Percentiles rank a stretch among this genome's conserved stretches.
These are phyloP conservation scores for Coemansia sp. DNA, from an alignment of 192 early-diverging fungal genomes.

Conservation along the genomic window DNA sequence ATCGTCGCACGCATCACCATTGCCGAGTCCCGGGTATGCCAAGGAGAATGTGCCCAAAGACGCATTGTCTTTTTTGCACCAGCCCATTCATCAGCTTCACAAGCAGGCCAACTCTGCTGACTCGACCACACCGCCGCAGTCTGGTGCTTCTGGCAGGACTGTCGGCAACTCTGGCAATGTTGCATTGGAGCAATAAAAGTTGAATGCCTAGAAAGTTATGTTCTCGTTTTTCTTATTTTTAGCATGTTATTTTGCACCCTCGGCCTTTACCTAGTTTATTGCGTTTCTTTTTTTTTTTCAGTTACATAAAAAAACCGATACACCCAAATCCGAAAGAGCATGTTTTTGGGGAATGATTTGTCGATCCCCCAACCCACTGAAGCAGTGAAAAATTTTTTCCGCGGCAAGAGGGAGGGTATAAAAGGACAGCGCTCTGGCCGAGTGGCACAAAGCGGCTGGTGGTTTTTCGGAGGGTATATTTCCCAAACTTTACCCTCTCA, in stretches of 20 bases:
- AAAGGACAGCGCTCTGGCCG: constrained; percentile 7
- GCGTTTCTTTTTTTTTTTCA: not conserved
- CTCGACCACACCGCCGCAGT: constrained; percentile 33
- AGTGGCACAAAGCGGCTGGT: not conserved
- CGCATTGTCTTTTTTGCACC: constrained; percentile 52
- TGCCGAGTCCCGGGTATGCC: constrained; percentile 38
- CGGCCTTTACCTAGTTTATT: too few species aligned
- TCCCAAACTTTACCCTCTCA: not conserved
- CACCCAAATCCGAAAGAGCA: not conserved
- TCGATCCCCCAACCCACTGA: constrained; percentile 9
- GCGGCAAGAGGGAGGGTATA: constrained; percentile 11
- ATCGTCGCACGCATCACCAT: constrained; percentile 37
- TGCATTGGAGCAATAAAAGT: constrained; percentile 32
- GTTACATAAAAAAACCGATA: not conserved
- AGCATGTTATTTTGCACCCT: too few species aligned
- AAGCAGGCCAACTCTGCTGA: constrained; percentile 30
- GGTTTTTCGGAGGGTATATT: constrained; percentile 5
- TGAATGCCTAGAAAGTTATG: not conserved
- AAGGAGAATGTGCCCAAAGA: constrained; percentile 35
- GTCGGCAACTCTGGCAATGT: constrained; percentile 19
- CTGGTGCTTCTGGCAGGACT: constrained; percentile 9
- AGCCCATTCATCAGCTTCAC: constrained; percentile 51
- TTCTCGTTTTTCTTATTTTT: too few species aligned
- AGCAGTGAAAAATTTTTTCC: not conserved
- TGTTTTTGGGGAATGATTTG: not conserved